Evolutionary conservation across 148 eudicot genomes (phyloP).

Genomic region (Persicaria tinctoria): DNA sequence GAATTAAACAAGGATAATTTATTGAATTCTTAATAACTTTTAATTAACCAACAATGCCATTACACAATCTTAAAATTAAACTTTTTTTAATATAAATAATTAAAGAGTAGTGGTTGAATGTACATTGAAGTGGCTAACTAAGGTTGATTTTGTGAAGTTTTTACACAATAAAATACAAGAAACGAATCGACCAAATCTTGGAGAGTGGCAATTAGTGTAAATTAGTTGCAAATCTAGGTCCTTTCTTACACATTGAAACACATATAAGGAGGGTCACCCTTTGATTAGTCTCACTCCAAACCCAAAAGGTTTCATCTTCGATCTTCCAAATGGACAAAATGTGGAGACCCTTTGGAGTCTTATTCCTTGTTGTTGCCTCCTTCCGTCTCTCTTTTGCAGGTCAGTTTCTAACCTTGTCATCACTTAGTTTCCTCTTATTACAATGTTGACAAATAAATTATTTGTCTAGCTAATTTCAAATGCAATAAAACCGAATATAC

Average conservation of each 20-base stretch:
- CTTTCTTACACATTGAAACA: not conserved
- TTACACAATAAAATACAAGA: no score
- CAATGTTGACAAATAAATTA: no score
- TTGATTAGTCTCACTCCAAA: not conserved
- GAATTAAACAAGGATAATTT: no score
- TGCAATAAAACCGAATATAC: no score
- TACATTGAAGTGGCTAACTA: no score
- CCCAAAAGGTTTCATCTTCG: not conserved
- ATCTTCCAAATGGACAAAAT: not conserved
- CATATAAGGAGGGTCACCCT: not conserved
- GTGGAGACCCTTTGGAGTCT: conserved; percentile 5
- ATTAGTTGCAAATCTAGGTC: not conserved
- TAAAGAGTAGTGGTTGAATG: no score
- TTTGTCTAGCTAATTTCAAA: no score
- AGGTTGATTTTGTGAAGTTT: no score
- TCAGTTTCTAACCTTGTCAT: not conserved
- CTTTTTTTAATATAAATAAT: no score
- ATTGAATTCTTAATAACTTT: no score
- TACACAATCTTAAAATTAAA: no score
- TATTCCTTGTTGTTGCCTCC: not conserved
- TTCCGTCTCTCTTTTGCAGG: conserved; percentile 9
- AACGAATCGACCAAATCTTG: not conserved
- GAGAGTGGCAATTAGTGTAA: conserved; percentile 3
- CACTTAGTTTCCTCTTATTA: not conserved
- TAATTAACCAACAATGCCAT: no score